Evolutionary conservation across 305 asterid species (phyloP).

Genomic region (Caryopteris hybrid): DNA sequence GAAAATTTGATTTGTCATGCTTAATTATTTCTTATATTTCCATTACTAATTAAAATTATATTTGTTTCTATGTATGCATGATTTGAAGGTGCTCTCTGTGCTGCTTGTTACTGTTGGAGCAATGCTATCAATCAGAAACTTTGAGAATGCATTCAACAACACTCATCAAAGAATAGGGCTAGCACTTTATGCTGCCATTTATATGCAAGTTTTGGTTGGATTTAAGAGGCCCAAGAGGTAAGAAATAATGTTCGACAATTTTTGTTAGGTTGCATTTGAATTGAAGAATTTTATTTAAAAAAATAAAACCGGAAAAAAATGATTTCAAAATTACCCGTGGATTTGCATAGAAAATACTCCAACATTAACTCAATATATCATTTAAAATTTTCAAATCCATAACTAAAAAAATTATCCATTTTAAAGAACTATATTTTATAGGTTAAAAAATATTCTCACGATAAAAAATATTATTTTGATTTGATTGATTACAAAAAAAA

Average conservation of each 20-base stretch:
- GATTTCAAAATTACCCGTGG: too few species aligned
- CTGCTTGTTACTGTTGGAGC: conserved; percentile 64
- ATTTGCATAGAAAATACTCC: too few species aligned
- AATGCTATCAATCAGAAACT: conserved; percentile 55
- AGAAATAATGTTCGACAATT: neutral
- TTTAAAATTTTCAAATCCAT: too few species aligned
- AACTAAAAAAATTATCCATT: too few species aligned
- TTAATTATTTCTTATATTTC: neutral
- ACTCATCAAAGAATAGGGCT: conserved; percentile 81
- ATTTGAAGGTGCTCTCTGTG: conserved; percentile 49
- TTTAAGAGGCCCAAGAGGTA: conserved; percentile 70
- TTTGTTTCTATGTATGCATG: neutral
- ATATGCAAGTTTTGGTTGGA: conserved; percentile 52
- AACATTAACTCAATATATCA: too few species aligned
- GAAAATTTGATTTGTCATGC: too few species aligned
- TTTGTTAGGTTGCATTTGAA: neutral
- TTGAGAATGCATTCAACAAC: conserved; percentile 72
- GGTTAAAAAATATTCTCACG: too few species aligned
- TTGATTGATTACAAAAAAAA: too few species aligned
- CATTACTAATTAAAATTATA: neutral
- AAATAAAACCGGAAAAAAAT: too few species aligned
- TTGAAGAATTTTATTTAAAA: neutral
- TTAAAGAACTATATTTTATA: too few species aligned
- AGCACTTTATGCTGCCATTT: conserved; percentile 67
- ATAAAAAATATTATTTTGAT: too few species aligned